Base-by-base conservation (phyloP, 2,329 filamentous ascomycete species). In the Neonectria sp. region DNA sequence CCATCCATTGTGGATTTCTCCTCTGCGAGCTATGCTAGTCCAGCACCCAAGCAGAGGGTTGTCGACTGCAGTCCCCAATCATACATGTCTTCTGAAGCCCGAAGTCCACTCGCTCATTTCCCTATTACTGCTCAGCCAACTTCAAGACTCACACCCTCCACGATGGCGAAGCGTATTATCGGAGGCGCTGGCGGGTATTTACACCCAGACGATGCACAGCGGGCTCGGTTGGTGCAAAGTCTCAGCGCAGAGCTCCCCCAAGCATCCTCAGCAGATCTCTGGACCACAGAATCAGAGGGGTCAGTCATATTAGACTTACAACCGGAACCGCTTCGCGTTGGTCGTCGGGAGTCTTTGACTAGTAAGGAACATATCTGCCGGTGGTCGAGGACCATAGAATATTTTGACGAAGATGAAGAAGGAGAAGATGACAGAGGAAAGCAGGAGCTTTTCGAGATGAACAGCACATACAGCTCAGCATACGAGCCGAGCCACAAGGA, bases 101-200 rank as follows among this genome's bases (percentile, higher is more conserved):
- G 49, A 21, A 75, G 73, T 4, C 73, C 75, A 4, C 48, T 78
- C 51, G 75, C 71, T 25, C 74, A 72, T 37, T 78, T 78, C n/a
- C 75, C 76, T 6, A 78, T 78, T n/a, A 60, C 68, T n/a, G 57
- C 70, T 17, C 64, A 73, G 24, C 68, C 67, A 51, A 69, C 61
- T 27, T 66, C 72, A 17, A 72, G 75, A 17, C 68, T 77, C 15
- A 77, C 75, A 6, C 70, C 76, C 27, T 64, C 69, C n/a, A 71
- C 69, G 21, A 60, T 77, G 15, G 63, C 71, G 24, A 68, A 67
- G 25, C 72, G 70, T 17, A 63, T 78, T 15, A 66, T 78, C 24
- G 71, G 67, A 37, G 67, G 68, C 37, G 74, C 72, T n/a, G 75
- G 75, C 35, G 74, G 74, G 1, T 58, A 68, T 12, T 27, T 78